Conservation (phyloP, 495 filamentous ascomycete species). For the Penicillium salamii region DNA sequence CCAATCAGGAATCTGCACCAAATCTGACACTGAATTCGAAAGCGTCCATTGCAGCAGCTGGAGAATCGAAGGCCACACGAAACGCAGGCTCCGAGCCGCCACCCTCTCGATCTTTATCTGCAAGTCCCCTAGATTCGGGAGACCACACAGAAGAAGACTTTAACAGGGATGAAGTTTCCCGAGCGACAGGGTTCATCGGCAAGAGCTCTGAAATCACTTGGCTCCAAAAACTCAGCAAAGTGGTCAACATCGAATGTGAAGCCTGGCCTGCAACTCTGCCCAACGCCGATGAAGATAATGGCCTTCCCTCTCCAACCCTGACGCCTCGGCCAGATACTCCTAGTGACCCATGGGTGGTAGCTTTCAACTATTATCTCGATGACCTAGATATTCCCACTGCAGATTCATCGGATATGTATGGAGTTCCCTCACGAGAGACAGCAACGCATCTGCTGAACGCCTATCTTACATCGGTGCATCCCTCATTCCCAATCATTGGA, state of each 20-base stretch:
- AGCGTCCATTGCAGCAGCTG: neutral
- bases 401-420: constrained; percentile 45
- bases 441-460: constrained; percentile 55
- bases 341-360: constrained; percentile 28
- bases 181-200: constrained; percentile 56
- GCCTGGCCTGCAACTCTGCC: constrained; percentile 14
- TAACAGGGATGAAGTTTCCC: constrained; percentile 46
- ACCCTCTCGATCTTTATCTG: constrained; percentile 24
- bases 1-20: constrained; percentile 24
- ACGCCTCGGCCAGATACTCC: constrained; percentile 25
- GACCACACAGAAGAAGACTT: constrained; percentile 60
- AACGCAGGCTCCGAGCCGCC: constrained; percentile 20
- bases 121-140: constrained; percentile 47
- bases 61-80: constrained; percentile 13
- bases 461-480: constrained; percentile 59
- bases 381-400: constrained; percentile 46
- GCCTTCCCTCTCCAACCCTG: constrained; percentile 26
- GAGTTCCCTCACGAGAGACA: constrained; percentile 46
- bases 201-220: constrained; percentile 60
- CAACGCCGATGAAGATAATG: constrained; percentile 18
- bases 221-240: constrained; percentile 47
- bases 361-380: constrained; percentile 49
- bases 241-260: constrained; percentile 33
- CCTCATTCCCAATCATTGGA: constrained; percentile 58
- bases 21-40: constrained; percentile 21